Conservation (phyloP, 192 early-diverging fungal species). For the Umbelopsis isabellina region DNA sequence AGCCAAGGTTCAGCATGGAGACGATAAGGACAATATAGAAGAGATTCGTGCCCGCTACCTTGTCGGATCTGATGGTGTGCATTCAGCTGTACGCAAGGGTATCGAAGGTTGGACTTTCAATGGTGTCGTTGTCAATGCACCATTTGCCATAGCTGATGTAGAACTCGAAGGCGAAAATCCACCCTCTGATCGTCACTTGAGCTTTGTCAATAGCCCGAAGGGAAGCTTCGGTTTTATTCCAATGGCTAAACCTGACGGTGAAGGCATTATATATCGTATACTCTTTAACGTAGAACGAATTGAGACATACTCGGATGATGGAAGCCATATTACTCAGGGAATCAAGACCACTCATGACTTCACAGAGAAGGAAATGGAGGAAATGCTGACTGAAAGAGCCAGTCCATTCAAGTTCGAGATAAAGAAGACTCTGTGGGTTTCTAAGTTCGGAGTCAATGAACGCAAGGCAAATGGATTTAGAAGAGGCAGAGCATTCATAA, state of each 20-base stretch:
- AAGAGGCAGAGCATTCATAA: conserved; percentile 32
- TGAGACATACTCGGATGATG: background rate
- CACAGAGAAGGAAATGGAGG: conserved; percentile 14
- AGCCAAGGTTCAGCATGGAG: background rate
- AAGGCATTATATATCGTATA: background rate
- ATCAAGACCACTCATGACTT: background rate
- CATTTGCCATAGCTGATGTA: conserved; percentile 31
- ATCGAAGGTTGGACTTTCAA: conserved; percentile 29
- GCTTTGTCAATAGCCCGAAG: background rate
- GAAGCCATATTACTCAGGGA: background rate
- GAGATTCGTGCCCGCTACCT: conserved; percentile 24
- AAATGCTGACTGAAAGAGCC: conserved; percentile 5
- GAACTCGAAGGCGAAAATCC: conserved; percentile 20
- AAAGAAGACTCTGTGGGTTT: conserved; percentile 23
- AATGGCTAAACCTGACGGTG: background rate
- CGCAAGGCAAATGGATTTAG: conserved; percentile 38
- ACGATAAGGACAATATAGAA: background rate
- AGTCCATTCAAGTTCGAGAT: conserved; percentile 6
- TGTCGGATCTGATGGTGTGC: conserved; percentile 40
- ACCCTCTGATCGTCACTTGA: background rate
- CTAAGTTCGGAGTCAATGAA: conserved; percentile 39
- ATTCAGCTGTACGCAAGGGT: conserved; percentile 33
- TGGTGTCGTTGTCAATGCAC: conserved; percentile 14
- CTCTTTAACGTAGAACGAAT: background rate
- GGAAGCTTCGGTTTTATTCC: background rate